Evolutionary conservation across 768 basidiomycete genomes (phyloP).

Genomic region (Pleurotus tuber-regium): DNA sequence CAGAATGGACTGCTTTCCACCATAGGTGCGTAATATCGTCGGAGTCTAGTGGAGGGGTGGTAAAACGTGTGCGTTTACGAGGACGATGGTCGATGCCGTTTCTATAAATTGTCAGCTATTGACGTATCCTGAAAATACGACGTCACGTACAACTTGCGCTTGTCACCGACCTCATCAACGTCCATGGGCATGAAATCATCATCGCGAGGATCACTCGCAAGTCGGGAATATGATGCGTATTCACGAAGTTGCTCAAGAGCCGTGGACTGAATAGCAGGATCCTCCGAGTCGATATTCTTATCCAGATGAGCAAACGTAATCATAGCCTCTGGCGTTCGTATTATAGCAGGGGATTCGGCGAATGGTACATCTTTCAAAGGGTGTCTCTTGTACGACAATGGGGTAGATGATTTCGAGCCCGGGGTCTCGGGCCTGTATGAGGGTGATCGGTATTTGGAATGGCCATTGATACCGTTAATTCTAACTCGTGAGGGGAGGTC

Average conservation of each 20-base stretch:
- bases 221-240: conserved; percentile 32
- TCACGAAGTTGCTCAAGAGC: conserved; percentile 32
- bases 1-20: conserved; percentile 73
- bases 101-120: conserved; percentile 15
- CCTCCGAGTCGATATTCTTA: conserved; percentile 8
- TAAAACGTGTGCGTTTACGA: conserved; percentile 60
- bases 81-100: conserved; percentile 46
- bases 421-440: conserved; percentile 25
- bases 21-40: conserved; percentile 56
- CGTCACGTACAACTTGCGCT: conserved; percentile 56
- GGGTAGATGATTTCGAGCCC: conserved; percentile 25
- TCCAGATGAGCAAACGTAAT: conserved; percentile 60
- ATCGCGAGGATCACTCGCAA: conserved; percentile 28
- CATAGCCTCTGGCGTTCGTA: conserved; percentile 78
- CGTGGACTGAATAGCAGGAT: conserved; percentile 11
- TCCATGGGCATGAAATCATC: conserved; percentile 24
- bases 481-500: conserved; percentile 34
- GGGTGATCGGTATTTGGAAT: conserved; percentile 38
- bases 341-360: conserved; percentile 63
- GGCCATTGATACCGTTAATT: conserved; percentile 42
- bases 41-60: conserved; percentile 33
- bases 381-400: conserved; percentile 24
- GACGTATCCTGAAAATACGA: not conserved
- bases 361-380: conserved; percentile 48
- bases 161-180: conserved; percentile 48